Evolutionary conservation across 73 alveolate genomes (phyloP).

Genomic region (Paramecium octaurelia): DNA sequence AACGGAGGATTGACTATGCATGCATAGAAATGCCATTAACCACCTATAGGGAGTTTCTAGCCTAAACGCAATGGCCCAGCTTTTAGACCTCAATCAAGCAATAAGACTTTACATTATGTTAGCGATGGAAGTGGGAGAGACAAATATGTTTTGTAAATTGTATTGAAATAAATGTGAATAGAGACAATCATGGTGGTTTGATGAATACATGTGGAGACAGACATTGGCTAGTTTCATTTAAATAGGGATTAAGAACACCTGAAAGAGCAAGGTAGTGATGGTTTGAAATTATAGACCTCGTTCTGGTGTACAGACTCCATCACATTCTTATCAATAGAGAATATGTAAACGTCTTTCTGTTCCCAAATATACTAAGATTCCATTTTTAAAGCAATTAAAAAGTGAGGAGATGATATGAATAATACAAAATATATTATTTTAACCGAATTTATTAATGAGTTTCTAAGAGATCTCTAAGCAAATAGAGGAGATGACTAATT

Average conservation of each 20-base stretch:
- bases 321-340: neutral
- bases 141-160: conserved; percentile 48
- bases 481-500: neutral
- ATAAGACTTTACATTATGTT: conserved; percentile 42
- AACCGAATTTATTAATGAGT: conserved; percentile 47
- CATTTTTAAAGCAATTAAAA: neutral
- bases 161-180: neutral
- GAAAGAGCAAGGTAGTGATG: neutral
- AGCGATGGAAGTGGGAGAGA: conserved; percentile 61
- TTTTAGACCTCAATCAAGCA: neutral
- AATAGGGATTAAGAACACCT: neutral
- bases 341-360: conserved; percentile 9
- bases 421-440: conserved; percentile 18
- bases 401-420: conserved; percentile 11
- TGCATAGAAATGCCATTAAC: neutral
- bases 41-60: conserved; percentile 6
- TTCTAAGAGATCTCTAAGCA: conserved; percentile 20
- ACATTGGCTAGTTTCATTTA: conserved; percentile 24
- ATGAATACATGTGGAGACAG: neutral
- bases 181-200: conserved; percentile 40
- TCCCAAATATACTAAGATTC: neutral
- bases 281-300: conserved; percentile 7
- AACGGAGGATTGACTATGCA: conserved; percentile 47
- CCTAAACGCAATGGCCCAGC: neutral
- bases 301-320: neutral